A percentile compares a stretch with the other conserved stretches of the same genome.
Evolutionary conservation across 768 basidiomycete species (phyloP).

Genomic region (Leucosporidium yakuticum): DNA sequence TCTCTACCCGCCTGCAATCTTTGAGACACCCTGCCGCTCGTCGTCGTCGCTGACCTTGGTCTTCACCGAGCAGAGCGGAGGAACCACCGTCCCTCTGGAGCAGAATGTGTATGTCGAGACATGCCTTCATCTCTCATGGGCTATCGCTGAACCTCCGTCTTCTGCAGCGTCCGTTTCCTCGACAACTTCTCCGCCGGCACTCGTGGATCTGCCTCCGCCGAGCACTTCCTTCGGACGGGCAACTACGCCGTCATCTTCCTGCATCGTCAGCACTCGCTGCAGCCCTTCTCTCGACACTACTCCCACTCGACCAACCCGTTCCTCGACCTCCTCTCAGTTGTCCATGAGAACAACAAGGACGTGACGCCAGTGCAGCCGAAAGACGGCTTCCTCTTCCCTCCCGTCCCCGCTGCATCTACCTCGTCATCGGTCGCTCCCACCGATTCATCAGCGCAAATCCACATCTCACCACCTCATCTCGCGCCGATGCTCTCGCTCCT

Average conservation of each 20-base stretch:
- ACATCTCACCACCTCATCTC: slow-evolving; percentile 62
- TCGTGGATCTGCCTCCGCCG: slow-evolving; percentile 92
- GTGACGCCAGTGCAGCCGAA: background rate
- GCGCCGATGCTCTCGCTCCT: slow-evolving; percentile 65
- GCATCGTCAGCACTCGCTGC: slow-evolving; percentile 94
- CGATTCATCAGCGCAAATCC: slow-evolving; percentile 46
- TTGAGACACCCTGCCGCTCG: no score
- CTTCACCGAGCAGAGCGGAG: slow-evolving; percentile 68
- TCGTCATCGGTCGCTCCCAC: background rate
- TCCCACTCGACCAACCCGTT: slow-evolving; percentile 98
- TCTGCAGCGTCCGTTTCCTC: slow-evolving; percentile 84
- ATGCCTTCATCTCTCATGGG: background rate
- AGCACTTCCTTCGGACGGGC: slow-evolving; percentile 87
- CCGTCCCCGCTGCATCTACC: background rate
- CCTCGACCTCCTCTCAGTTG: slow-evolving; percentile 82
- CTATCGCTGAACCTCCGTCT: slow-evolving; percentile 17
- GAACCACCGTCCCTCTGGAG: slow-evolving; percentile 95
- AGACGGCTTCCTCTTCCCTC: slow-evolving; percentile 2
- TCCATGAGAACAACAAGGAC: slow-evolving; percentile 9
- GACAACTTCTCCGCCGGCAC: slow-evolving; percentile 99
- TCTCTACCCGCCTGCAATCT: no score
- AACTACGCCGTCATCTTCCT: slow-evolving; percentile 95
- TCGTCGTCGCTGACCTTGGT: background rate
- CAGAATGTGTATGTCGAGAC: slow-evolving; percentile 82
- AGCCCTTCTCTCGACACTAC: slow-evolving; percentile 95